Conservation (phyloP, 2,329 filamentous ascomycete genomes). For the Septoria linicola region DNA sequence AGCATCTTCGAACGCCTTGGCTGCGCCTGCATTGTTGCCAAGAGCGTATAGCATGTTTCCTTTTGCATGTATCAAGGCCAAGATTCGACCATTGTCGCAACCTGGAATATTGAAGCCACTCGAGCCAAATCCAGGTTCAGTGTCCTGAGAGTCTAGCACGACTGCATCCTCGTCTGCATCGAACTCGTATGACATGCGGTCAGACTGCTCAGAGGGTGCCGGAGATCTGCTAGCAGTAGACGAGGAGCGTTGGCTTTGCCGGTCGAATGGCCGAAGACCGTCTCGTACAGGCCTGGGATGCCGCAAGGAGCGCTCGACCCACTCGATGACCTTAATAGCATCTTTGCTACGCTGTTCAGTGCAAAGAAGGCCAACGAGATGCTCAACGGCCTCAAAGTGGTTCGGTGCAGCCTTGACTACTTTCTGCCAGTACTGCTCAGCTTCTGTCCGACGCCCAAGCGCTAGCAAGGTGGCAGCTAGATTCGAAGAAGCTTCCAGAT, state of each 20-base stretch:
- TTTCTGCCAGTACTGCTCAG: conserved; percentile 78
- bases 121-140: conserved; percentile 63
- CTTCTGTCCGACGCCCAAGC: conserved; percentile 76
- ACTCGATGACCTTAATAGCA: conserved; percentile 82
- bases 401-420: conserved; percentile 81
- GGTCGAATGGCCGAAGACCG: conserved; percentile 51
- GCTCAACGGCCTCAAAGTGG: conserved; percentile 93
- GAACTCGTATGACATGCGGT: conserved; percentile 58
- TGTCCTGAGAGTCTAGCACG: conserved; percentile 42
- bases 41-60: conserved; percentile 96
- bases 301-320: conserved; percentile 72
- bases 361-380: conserved; percentile 85
- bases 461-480: conserved; percentile 85
- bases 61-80: conserved; percentile 93
- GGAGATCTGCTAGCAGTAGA: conserved; percentile 54
- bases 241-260: conserved; percentile 59
- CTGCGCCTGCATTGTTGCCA: conserved; percentile 76
- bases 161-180: conserved; percentile 45
- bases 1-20: conserved; percentile 89
- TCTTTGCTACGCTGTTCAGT: conserved; percentile 76
- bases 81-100: conserved; percentile 84
- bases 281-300: conserved; percentile 46
- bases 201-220: conserved; percentile 56
- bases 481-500: conserved; percentile 92
- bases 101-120: conserved; percentile 84